These are phyloP conservation scores for Solanum tacnaense DNA, from an alignment of 257 asterid species.

Conservation along the genomic window DNA sequence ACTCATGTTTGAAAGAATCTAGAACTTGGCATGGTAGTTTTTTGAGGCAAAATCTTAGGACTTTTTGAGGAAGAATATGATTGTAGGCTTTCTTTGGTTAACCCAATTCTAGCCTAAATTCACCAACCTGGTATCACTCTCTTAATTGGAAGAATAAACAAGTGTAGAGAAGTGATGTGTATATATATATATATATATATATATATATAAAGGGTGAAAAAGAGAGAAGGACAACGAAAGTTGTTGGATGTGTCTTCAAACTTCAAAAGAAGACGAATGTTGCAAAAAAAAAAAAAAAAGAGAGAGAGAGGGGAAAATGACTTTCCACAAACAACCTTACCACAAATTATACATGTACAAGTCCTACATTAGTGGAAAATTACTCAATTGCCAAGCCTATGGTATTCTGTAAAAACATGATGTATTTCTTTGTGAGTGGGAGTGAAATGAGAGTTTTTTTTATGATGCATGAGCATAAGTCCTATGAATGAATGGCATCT, in stretches of 20 bases:
- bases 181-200: too few relatives aligned
- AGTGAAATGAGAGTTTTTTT: background rate
- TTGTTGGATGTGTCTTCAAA: background rate
- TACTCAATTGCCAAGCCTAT: background rate
- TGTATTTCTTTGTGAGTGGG: background rate
- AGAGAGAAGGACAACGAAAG: too few relatives aligned
- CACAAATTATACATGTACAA: background rate
- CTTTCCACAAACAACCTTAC: background rate
- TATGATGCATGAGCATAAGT: background rate
- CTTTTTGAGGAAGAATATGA: background rate
- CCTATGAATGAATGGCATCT: too few relatives aligned
- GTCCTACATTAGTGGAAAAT: background rate
- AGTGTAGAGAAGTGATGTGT: background rate
- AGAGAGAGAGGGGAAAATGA: background rate
- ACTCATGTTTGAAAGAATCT: background rate
- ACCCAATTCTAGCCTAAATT: background rate
- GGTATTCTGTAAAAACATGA: too few relatives aligned
- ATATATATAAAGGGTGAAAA: too few relatives aligned
- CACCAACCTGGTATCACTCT: background rate
- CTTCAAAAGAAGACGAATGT: too few relatives aligned
- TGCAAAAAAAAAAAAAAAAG: too few relatives aligned
- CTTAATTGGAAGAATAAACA: background rate
- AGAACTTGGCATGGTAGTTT: background rate
- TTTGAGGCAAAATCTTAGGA: background rate
- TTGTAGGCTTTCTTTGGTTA: background rate